A percentile compares a stretch with the other conserved stretches of the same genome.
Evolutionary conservation across 495 filamentous ascomycete species (phyloP).

Genomic region (Aspergillus taichungensis): DNA sequence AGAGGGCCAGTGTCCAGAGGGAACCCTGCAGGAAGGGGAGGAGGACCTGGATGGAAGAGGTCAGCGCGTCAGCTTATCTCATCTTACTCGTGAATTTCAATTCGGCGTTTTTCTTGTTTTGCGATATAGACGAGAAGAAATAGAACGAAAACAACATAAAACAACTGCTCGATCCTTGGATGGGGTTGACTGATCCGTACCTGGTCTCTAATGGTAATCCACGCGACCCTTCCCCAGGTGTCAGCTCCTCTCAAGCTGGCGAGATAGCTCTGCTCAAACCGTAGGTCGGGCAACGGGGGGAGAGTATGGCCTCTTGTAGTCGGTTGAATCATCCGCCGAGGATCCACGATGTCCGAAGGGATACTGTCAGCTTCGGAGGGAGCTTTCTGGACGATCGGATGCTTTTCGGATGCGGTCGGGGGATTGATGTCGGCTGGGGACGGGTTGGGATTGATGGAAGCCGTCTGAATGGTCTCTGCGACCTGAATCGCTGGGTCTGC

Average conservation of each 20-base stretch:
- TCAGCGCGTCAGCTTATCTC: neutral
- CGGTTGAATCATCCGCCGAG: slow-evolving; percentile 48
- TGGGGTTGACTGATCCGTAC: slow-evolving; percentile 33
- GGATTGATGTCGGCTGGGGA: slow-evolving; percentile 70
- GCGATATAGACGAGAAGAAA: too few species aligned
- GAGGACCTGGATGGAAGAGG: slow-evolving; percentile 48
- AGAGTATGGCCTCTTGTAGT: slow-evolving; percentile 47
- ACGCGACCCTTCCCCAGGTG: slow-evolving; percentile 64
- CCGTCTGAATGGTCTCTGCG: slow-evolving; percentile 69
- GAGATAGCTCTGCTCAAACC: slow-evolving; percentile 97
- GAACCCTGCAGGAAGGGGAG: slow-evolving; percentile 77
- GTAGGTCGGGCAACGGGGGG: slow-evolving; percentile 82
- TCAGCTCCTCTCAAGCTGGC: slow-evolving; percentile 71
- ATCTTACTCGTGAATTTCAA: neutral
- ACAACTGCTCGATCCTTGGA: too few species aligned
- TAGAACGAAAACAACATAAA: too few species aligned
- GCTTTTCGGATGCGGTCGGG: slow-evolving; percentile 55
- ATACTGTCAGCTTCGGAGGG: slow-evolving; percentile 40
- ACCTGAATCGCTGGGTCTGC: slow-evolving; percentile 47
- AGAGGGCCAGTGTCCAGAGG: slow-evolving; percentile 69
- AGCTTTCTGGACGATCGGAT: slow-evolving; percentile 35
- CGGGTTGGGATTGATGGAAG: slow-evolving; percentile 60
- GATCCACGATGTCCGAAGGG: slow-evolving; percentile 35
- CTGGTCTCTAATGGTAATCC: slow-evolving; percentile 85
- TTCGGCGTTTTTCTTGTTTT: neutral